Base-by-base conservation (phyloP, 2,329 filamentous ascomycete genomes). In the Botryotinia globosa region DNA sequence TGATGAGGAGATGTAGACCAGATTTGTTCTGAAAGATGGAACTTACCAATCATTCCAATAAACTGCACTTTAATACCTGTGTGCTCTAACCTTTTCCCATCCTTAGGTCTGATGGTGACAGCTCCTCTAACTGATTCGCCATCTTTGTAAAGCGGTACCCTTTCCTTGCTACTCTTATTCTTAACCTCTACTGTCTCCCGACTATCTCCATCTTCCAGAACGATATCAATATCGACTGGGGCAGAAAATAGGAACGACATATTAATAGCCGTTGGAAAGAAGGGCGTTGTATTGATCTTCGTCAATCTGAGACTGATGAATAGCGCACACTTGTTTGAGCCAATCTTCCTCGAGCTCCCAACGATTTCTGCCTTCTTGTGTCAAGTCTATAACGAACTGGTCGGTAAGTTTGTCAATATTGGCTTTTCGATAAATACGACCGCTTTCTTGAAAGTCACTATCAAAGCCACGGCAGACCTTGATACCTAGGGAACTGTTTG, bases 1-100 rank as follows among this genome's bases (percentile, higher is more conserved):
- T n/a, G 48, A 69, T n/a, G 56, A 54, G 37, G 48, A 45, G 20
- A 58, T 42, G 45, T 51, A 18, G 54, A 25, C 22, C 32, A 66
- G 29, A 66, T 45, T 5, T 34, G 42, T 16, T 37, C 12, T 12
- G n/a, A 32, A 29, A 69, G 37, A 59, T 58, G 61, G 18, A 56
- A 82, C 84, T 75, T 85, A 96, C 94, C 94, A 86, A 99, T 99
- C 75, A 94, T 97, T 82, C 96, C 96, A 80, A 99, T 98, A 85
- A 99, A 99, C 82, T 99, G 96, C 79, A 99, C 95, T 85, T 99
- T 99, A 88, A 99, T 98, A 79, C 96, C 96, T 18, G 94, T 98
- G 83, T 99, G 96, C 84, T 99, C 96, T 80, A 99, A 87, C 75
- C 96, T 90, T 87, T 98, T 98, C 81, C 96, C 96, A 87, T 99